Base-by-base conservation (phyloP, 495 filamentous ascomycete species). In the Penicillium bialowiezense region DNA sequence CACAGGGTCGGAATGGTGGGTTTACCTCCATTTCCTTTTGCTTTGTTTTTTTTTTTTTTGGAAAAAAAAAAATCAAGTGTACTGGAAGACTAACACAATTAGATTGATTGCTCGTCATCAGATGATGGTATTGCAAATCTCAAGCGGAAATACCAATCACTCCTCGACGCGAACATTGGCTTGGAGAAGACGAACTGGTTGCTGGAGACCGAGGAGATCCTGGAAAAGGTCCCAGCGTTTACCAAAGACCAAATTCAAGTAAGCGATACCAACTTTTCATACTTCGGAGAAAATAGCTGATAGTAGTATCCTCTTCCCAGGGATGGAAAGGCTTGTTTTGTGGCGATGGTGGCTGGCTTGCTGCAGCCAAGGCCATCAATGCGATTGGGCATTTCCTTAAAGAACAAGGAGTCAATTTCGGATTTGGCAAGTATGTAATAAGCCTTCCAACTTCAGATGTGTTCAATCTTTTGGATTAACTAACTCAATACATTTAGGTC, bases 1-100 rank as follows among this genome's bases (percentile, higher is more conserved):
- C 74, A 76, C 41, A 49, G 67, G n/a, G 55, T 60, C 2, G 63
- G 63, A 12, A 59, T 66, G 41, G 40, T 66, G 14, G 55, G 51
- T 42, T 14, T 17, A 28, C 7, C 1, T 19, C 15, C 13, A 28
- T 44, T 24, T 20, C 3, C 0, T 29, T 21, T 54, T n/a, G n/a
- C n/a, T n/a, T n/a, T n/a, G n/a, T n/a, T n/a, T n/a, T n/a, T n/a
- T n/a, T n/a, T n/a, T n/a, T n/a, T n/a, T n/a, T 4, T 28, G 24
- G 29, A 7, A 10, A 32, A 4, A 3, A 12, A 13, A 3, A 13
- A 32, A 32, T 8, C 29, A 5, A 13, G 5, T 32, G n/a, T n/a
- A n/a, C n/a, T n/a, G n/a, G 43, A 13, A 46, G 34, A 0, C 45
- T 55, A 1, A 44, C 2, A 7, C 6, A 20, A 1, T 12, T 35